phyloP scores from a whole-genome alignment of 2,329 filamentous ascomycete genomes.

The Lasiodiplodia citricola region DNA sequence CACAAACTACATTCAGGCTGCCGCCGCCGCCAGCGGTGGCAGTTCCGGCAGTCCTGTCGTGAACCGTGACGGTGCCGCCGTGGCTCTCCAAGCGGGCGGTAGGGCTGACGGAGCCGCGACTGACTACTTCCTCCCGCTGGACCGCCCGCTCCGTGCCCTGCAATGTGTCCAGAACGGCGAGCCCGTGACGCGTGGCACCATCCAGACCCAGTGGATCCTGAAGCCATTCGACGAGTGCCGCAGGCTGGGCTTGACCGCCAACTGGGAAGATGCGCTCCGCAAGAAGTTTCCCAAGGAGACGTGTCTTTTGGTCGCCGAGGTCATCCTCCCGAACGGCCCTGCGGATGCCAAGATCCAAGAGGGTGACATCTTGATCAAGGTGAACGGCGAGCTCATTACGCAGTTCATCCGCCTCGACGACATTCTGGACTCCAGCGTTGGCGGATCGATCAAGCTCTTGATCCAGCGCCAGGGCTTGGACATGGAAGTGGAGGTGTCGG shows the following conservation, averaged over 20 bases:
- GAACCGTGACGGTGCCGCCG: slow-evolving; percentile 88
- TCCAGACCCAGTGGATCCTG: slow-evolving; percentile 95
- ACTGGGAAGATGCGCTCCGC: slow-evolving; percentile 86
- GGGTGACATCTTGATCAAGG: slow-evolving; percentile 89
- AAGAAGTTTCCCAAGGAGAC: slow-evolving; percentile 89
- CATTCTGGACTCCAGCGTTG: slow-evolving; percentile 87
- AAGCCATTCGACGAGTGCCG: slow-evolving; percentile 98
- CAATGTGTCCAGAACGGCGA: slow-evolving; percentile 80
- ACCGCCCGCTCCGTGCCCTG: slow-evolving; percentile 85
- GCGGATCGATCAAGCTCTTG: slow-evolving; percentile 75
- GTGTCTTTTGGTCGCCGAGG: slow-evolving; percentile 96
- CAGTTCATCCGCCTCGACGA: slow-evolving; percentile 92
- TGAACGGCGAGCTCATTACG: slow-evolving; percentile 90
- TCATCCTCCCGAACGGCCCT: slow-evolving; percentile 88
- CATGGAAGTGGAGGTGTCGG: slow-evolving; percentile 80
- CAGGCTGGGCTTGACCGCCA: slow-evolving; percentile 79
- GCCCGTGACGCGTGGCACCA: slow-evolving; percentile 86
- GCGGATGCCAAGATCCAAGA: slow-evolving; percentile 88
- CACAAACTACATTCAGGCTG: slow-evolving; percentile 95
- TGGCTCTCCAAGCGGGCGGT: slow-evolving; percentile 92
- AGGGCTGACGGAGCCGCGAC: slow-evolving; percentile 94
- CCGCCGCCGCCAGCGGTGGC: slow-evolving; percentile 92
- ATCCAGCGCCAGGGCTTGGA: slow-evolving; percentile 90
- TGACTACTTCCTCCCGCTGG: slow-evolving; percentile 94
- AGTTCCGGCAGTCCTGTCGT: slow-evolving; percentile 99